Evolutionary conservation across 805 yeast species (phyloP), one percentile per base, ranked within the genome.

Genomic region (Candida sphagnicola): DNA sequence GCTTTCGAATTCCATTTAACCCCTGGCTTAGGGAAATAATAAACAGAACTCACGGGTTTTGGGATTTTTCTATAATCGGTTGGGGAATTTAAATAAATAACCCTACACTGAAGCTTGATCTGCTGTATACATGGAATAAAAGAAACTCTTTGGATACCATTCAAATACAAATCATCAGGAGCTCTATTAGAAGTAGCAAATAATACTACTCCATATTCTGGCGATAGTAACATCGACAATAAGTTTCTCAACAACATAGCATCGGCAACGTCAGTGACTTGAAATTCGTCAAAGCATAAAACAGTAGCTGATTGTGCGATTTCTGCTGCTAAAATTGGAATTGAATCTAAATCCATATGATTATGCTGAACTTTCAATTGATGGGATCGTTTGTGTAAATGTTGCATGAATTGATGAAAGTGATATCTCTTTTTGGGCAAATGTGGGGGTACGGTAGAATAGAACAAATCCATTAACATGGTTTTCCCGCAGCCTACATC

Each of bases 401-500:
- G 77, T 57, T 93, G 98, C 97, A 93, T 93, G 60, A 93, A 93
- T 50, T 89, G 95, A 61, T 93, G 99, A 70, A 93, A 93, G 61
- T 93, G 99, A 34, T 91, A 70, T 47, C 99, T 73, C 50, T 71
- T 75, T 53, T 89, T 88, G 10, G 91, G 75, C 42, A 93, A 67
- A 55, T 84, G 86, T 0, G 61, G 37, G 0, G 98, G 97, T 13
- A 91, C 75, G 0, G 96, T 87, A 15, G 77, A 69, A 62, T 90
- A 93, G 53, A 93, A 93, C 48, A 93, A 69, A 61, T 93, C 98
- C 98, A 93, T 91, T 43, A 93, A 69, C 97, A 93, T 91, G 5
- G 99, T 93, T 57, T 93, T 91, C 3, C 99, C 99, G 61, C 98
- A 90, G 2, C 99, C 99, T 31, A 93, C 99, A 59, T 93, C 98